phyloP scores from a whole-genome alignment of 31 red algal species.

The Porphyra umbilicalis region DNA sequence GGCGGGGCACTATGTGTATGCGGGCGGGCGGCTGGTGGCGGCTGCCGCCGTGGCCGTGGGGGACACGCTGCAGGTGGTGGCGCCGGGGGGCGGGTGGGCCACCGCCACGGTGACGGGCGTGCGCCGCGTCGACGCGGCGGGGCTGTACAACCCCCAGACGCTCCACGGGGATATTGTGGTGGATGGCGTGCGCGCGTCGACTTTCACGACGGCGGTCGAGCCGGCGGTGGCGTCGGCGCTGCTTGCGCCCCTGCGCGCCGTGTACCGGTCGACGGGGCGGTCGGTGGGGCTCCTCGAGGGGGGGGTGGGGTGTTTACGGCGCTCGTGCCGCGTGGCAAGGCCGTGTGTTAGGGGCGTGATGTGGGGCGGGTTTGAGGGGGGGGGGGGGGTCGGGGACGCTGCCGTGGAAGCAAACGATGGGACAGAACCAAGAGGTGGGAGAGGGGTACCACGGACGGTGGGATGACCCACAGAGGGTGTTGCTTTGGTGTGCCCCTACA shows the following conservation, averaged over 20 bases:
- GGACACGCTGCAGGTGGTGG: slow-evolving; percentile 15
- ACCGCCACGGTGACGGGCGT: not conserved
- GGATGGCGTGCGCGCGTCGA: slow-evolving; percentile 26
- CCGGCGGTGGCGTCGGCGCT: slow-evolving; percentile 18
- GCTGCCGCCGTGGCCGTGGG: slow-evolving; percentile 15
- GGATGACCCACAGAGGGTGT: too few species aligned
- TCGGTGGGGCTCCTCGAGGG: not conserved
- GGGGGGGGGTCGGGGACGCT: not conserved
- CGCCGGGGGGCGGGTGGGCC: not conserved
- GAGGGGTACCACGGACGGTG: too few species aligned
- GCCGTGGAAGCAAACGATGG: too few species aligned
- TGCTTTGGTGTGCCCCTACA: too few species aligned
- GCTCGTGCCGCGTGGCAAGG: not conserved
- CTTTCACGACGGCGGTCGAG: slow-evolving; percentile 29
- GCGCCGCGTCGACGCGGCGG: slow-evolving; percentile 6
- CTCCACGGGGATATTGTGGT: slow-evolving; percentile 51
- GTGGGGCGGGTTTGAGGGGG: too few species aligned
- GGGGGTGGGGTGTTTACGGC: not conserved
- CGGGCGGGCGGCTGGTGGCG: slow-evolving; percentile 7
- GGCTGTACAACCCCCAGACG: slow-evolving; percentile 73
- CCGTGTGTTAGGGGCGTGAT: not conserved
- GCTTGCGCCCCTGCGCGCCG: slow-evolving; percentile 35
- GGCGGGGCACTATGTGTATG: slow-evolving; percentile 53
- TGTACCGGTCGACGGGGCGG: slow-evolving; percentile 1
- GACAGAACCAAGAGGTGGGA: too few species aligned